Evolutionary conservation across 2,329 filamentous ascomycete species (phyloP).

Genomic region (Piedraia hortae): DNA sequence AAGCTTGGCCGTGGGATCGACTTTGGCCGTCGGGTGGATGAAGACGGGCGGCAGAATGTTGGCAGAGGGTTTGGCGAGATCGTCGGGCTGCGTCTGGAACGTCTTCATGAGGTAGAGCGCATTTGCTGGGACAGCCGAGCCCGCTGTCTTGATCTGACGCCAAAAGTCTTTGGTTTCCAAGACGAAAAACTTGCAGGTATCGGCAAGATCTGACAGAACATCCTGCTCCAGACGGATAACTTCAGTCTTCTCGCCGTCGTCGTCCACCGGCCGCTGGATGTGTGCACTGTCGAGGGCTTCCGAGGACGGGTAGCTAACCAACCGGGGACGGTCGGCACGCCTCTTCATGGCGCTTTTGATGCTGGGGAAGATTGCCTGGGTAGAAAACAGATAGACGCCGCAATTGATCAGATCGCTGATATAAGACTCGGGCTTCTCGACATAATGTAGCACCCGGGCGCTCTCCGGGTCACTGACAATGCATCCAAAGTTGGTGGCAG

Average conservation of each 20-base stretch:
- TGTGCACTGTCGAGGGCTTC: conserved; percentile 55
- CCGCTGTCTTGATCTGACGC: conserved; percentile 98
- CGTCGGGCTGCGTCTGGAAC: conserved; percentile 51
- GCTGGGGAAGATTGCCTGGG: conserved; percentile 85
- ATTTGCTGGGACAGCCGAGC: conserved; percentile 87
- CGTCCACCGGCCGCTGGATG: conserved; percentile 35
- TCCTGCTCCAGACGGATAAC: conserved; percentile 92
- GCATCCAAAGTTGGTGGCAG: conserved; percentile 89
- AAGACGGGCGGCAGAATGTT: conserved; percentile 81
- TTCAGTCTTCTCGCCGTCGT: conserved; percentile 49
- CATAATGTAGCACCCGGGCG: conserved; percentile 89
- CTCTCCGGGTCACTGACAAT: conserved; percentile 87
- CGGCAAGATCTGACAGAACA: conserved; percentile 79
- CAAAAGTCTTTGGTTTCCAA: conserved; percentile 98
- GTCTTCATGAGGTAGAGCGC: conserved; percentile 91
- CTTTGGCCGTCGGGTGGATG: conserved; percentile 72
- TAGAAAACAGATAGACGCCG: conserved; percentile 88
- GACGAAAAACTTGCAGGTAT: conserved; percentile 94
- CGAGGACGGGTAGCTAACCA: conserved; percentile 84
- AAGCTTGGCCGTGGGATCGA: conserved; percentile 86
- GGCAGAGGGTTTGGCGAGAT: conserved; percentile 57
- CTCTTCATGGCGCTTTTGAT: conserved; percentile 90
- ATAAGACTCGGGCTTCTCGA: conserved; percentile 93
- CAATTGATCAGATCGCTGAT: conserved; percentile 99
- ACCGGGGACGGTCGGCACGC: conserved; percentile 65